Percentiles rank a stretch among this genome's conserved stretches.
These are phyloP conservation scores for Pseudophaeomoniella oleicola DNA, from an alignment of 2,329 filamentous ascomycete species.

Conservation along the genomic window DNA sequence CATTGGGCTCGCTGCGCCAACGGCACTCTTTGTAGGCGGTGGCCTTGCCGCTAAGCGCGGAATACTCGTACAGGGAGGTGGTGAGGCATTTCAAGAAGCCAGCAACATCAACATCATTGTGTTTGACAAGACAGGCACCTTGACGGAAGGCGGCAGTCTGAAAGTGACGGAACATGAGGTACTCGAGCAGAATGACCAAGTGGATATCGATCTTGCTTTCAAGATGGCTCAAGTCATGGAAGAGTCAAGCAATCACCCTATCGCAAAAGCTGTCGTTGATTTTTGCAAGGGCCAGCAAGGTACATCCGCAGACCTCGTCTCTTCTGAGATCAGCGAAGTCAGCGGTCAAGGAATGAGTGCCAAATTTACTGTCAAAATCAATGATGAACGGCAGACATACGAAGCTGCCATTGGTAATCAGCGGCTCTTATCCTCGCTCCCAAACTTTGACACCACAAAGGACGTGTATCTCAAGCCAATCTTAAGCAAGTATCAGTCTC, in stretches of 20 bases:
- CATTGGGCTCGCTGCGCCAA: slow-evolving; percentile 70
- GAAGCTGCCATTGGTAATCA: slow-evolving; percentile 45
- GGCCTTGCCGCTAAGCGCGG: slow-evolving; percentile 67
- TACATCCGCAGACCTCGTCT: slow-evolving; percentile 11
- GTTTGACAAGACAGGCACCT: slow-evolving; percentile 79
- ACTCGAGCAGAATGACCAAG: slow-evolving; percentile 17
- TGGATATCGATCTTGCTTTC: slow-evolving; percentile 20
- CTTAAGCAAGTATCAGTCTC: slow-evolving; percentile 23
- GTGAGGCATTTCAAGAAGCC: slow-evolving; percentile 74
- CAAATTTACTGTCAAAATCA: slow-evolving; percentile 22
- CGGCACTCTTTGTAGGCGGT: slow-evolving; percentile 71
- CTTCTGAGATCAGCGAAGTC: slow-evolving; percentile 34
- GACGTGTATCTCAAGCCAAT: slow-evolving; percentile 6
- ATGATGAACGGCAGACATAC: slow-evolving; percentile 15
- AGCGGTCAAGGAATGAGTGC: slow-evolving; percentile 44
- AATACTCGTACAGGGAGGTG: slow-evolving; percentile 70
- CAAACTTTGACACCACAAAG: slow-evolving; percentile 1
- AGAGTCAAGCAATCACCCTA: slow-evolving; percentile 44
- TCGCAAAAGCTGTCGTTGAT: slow-evolving; percentile 38
- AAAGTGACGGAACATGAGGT: slow-evolving; percentile 37
- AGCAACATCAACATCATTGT: slow-evolving; percentile 65
- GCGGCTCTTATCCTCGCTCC: slow-evolving; percentile 26
- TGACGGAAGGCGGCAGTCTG: slow-evolving; percentile 52
- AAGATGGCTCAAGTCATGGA: slow-evolving; percentile 36
- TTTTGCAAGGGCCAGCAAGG: slow-evolving; percentile 27